Conservation (phyloP, 148 eudicot species). For the Agrostemma githago region DNA sequence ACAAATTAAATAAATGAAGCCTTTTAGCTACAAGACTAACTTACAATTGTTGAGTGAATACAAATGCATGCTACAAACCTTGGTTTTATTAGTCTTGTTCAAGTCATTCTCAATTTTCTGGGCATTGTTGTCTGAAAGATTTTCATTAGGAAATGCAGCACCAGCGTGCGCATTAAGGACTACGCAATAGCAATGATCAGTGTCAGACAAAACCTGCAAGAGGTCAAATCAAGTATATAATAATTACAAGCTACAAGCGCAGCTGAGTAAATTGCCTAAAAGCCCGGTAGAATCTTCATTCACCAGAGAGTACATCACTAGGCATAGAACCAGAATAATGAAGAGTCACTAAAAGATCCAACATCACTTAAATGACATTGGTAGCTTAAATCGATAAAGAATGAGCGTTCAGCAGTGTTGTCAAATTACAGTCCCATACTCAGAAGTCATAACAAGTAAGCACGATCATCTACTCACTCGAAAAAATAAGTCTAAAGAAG, state of each 20-base stretch:
- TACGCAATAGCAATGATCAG: constrained; percentile 96
- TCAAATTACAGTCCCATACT: neutral
- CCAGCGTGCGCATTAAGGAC: constrained; percentile 87
- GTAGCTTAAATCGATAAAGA: neutral
- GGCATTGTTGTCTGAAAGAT: constrained; percentile 31
- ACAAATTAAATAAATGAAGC: neutral
- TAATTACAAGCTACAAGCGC: neutral
- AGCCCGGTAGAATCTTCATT: neutral
- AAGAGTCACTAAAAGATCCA: neutral
- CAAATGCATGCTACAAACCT: constrained; percentile 43
- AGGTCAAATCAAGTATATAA: neutral
- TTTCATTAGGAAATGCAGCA: constrained; percentile 82
- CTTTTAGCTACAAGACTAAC: neutral
- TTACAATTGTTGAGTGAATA: neutral
- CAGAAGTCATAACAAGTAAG: neutral
- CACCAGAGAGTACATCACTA: neutral
- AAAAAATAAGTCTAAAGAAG: neutral
- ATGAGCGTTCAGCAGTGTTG: neutral
- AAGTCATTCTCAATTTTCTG: constrained; percentile 31
- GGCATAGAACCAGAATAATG: neutral
- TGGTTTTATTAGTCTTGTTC: constrained; percentile 43
- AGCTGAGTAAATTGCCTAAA: neutral
- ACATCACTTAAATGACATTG: neutral
- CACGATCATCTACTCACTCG: neutral
- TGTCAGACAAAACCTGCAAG: constrained; percentile 86